These are phyloP conservation scores for Chiua virens DNA, from an alignment of 768 basidiomycete genomes.

Conservation along the genomic window DNA sequence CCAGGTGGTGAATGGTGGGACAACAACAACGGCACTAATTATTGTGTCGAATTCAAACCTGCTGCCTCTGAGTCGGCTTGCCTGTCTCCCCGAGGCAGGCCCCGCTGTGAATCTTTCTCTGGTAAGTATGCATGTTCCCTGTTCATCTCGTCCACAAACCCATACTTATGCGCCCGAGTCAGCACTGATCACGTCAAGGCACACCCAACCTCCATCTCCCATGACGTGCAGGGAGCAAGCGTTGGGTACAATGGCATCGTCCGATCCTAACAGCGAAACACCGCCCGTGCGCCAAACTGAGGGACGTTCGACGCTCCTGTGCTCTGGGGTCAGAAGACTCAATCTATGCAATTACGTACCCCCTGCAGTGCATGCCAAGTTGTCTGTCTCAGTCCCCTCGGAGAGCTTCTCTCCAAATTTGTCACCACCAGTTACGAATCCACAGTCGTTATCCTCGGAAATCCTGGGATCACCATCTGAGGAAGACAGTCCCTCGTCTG, in stretches of 20 bases:
- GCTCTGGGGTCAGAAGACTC: slow-evolving; percentile 21
- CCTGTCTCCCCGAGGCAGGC: background rate
- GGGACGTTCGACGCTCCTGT: background rate
- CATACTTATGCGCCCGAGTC: slow-evolving; percentile 1
- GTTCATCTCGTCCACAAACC: background rate
- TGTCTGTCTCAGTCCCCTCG: slow-evolving; percentile 4
- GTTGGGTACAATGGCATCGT: slow-evolving; percentile 2
- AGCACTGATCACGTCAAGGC: slow-evolving; percentile 7
- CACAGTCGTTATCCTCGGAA: background rate
- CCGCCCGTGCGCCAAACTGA: background rate
- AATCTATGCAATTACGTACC: slow-evolving; percentile 34
- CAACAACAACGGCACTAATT: slow-evolving; percentile 80
- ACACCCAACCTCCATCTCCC: background rate
- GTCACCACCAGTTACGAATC: background rate
- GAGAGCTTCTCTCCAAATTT: background rate
- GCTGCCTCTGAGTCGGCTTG: background rate
- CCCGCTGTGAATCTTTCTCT: slow-evolving; percentile 22
- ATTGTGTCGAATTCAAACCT: slow-evolving; percentile 63
- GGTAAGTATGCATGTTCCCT: slow-evolving; percentile 12
- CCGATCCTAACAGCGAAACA: background rate
- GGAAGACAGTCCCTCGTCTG: slow-evolving; percentile 22
- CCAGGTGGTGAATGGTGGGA: slow-evolving; percentile 88
- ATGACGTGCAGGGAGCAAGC: slow-evolving; percentile 15
- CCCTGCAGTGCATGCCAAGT: slow-evolving; percentile 13
- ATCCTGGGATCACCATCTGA: background rate